These are phyloP conservation scores for Cryphonectria parasitica DNA, from an alignment of 2,329 filamentous ascomycete genomes.

Conservation along the genomic window DNA sequence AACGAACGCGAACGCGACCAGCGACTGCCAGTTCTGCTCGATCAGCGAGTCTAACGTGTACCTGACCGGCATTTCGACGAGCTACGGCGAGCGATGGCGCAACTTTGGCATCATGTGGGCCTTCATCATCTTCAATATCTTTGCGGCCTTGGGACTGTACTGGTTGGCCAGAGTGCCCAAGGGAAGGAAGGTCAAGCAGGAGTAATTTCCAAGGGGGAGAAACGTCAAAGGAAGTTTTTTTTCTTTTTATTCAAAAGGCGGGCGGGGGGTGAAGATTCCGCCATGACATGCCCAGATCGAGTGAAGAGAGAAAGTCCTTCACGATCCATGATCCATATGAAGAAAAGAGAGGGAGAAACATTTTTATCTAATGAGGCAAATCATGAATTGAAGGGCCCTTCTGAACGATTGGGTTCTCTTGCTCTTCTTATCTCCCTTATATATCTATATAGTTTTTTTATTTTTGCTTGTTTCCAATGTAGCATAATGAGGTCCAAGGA, in stretches of 20 bases:
- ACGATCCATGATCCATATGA: not conserved
- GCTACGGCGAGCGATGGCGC: constrained; percentile 53
- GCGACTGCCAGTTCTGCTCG: constrained; percentile 31
- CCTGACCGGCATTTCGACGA: constrained; percentile 42
- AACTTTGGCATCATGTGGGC: constrained; percentile 57
- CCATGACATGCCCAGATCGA: not conserved
- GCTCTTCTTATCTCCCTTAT: not conserved
- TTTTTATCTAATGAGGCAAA: not conserved
- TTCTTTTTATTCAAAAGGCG: too few relatives aligned
- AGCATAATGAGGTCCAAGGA: not conserved
- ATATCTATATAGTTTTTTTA: not conserved
- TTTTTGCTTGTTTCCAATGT: not conserved
- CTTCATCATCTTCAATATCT: constrained; percentile 54
- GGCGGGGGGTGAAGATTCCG: not conserved
- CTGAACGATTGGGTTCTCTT: not conserved
- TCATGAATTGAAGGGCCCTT: not conserved
- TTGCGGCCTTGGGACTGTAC: constrained; percentile 52
- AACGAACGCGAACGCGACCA: constrained; percentile 43
- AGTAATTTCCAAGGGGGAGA: not conserved
- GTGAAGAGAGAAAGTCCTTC: not conserved
- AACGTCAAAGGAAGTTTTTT: too few relatives aligned
- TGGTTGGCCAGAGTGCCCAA: constrained; percentile 47
- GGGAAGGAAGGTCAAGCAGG: constrained; percentile 33
- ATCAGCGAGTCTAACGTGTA: constrained; percentile 41
- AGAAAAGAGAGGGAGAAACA: not conserved